Percentiles rank a stretch among this genome's conserved stretches.
phyloP scores from a whole-genome alignment of 352 stramenopile species.

The Aphanomyces astaci region DNA sequence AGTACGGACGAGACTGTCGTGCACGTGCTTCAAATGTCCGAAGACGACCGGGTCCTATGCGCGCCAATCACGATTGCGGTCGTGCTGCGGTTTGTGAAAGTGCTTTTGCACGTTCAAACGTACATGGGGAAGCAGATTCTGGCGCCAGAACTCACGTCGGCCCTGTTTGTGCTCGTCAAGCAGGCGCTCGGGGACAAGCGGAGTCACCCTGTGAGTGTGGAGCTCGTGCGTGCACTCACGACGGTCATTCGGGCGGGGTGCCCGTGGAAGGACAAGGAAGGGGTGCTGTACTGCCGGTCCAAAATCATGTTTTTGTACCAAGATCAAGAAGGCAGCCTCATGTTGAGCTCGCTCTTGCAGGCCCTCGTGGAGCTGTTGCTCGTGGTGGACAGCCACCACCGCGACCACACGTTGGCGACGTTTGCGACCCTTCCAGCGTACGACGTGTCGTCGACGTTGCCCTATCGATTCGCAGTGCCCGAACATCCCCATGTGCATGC shows the following conservation, averaged over 20 bases:
- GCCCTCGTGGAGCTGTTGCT: conserved; percentile 79
- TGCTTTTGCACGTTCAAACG: conserved; percentile 44
- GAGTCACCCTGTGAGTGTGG: conserved; percentile 43
- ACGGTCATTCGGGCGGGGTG: conserved; percentile 50
- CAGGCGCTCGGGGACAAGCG: conserved; percentile 60
- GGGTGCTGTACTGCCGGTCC: conserved; percentile 71
- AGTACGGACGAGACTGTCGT: conserved; percentile 32
- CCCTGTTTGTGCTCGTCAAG: conserved; percentile 65
- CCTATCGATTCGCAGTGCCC: conserved; percentile 69
- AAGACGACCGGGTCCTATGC: conserved; percentile 72
- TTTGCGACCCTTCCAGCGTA: conserved; percentile 30
- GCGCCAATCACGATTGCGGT: conserved; percentile 47
- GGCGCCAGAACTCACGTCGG: conserved; percentile 45
- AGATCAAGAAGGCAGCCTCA: conserved; percentile 70
- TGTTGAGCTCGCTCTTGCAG: conserved; percentile 65
- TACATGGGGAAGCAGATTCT: conserved; percentile 27
- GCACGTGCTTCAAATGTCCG: conserved; percentile 49
- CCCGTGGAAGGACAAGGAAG: conserved; percentile 61
- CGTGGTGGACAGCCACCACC: conserved; percentile 69
- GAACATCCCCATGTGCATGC: conserved; percentile 62
- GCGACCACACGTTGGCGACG: conserved; percentile 37
- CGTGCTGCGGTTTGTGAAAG: conserved; percentile 57
- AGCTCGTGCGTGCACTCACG: conserved; percentile 60
- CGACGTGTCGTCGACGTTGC: conserved; percentile 49
- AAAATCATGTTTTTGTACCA: conserved; percentile 80